Conservation (phyloP, 805 yeast genomes). For the Cyberlindnera japonica region DNA sequence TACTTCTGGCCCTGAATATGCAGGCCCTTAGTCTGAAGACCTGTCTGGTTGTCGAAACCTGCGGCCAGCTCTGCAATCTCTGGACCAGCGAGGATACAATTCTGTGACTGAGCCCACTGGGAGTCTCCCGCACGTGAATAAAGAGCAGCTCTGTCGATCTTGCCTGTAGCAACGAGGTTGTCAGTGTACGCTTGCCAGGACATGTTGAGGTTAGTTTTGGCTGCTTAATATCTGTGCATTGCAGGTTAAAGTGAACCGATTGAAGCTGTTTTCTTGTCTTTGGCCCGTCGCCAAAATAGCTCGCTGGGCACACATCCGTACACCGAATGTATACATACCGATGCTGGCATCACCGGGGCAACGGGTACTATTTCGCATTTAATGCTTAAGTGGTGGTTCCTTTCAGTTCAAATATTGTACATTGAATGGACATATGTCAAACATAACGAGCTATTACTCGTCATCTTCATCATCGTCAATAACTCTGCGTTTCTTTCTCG, state of each 20-base stretch:
- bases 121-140: conserved; percentile 94
- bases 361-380: too few species aligned
- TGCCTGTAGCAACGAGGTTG: conserved; percentile 81
- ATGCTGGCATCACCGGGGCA: too few species aligned
- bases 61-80: conserved; percentile 73
- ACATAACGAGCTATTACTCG: conserved; percentile 5
- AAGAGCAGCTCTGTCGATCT: conserved; percentile 87
- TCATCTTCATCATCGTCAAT: conserved; percentile 56
- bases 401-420: too few species aligned
- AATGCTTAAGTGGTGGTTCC: too few species aligned
- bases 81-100: conserved; percentile 55
- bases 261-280: neutral
- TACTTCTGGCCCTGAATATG: conserved; percentile 84
- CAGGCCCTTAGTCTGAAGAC: conserved; percentile 80
- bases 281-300: neutral
- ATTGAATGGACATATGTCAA: too few species aligned
- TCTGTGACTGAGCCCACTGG: conserved; percentile 84
- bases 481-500: conserved; percentile 44
- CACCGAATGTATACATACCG: neutral
- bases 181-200: conserved; percentile 89
- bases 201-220: conserved; percentile 24
- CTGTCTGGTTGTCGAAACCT: conserved; percentile 78
- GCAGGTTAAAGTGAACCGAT: neutral
- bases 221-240: neutral
- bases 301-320: conserved; percentile 23